Percentiles rank a stretch among this genome's conserved stretches.
Conservation (phyloP, 1,284 basidiomycete species). For the Rhodofomes roseus region DNA sequence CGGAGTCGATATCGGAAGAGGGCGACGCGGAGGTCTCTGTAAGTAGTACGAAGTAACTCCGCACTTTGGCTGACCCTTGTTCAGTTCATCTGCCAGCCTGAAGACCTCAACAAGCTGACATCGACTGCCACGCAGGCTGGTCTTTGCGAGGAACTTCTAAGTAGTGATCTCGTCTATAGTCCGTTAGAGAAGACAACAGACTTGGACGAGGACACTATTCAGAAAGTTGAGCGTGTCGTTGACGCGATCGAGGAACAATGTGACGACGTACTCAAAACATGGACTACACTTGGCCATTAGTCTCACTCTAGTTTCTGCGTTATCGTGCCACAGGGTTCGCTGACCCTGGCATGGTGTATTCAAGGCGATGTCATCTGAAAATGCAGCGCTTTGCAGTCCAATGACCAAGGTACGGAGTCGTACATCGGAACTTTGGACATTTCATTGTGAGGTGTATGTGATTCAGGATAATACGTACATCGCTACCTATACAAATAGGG, state of each 20-base stretch:
- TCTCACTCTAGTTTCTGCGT: not conserved
- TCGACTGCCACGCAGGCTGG: constrained; percentile 35
- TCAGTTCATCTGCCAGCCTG: constrained; percentile 56
- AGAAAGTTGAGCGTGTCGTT: constrained; percentile 46
- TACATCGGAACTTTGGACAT: too few relatives aligned
- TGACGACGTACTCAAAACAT: constrained; percentile 62
- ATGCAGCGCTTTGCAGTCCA: too few relatives aligned
- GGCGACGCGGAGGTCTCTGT: constrained; percentile 41
- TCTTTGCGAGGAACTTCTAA: constrained; percentile 38
- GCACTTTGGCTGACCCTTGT: not conserved
- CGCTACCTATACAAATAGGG: not conserved
- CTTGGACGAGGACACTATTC: constrained; percentile 37
- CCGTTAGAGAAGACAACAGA: constrained; percentile 40
- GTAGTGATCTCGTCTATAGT: constrained; percentile 56
- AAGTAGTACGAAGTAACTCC: constrained; percentile 11
- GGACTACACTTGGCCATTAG: constrained; percentile 38
- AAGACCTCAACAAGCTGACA: constrained; percentile 42
- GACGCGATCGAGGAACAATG: constrained; percentile 39
- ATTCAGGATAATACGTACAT: not conserved
- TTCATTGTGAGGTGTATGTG: not conserved
- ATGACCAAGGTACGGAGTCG: too few relatives aligned
- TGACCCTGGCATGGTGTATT: too few relatives aligned
- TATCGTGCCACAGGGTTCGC: too few relatives aligned
- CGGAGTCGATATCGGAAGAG: constrained; percentile 33
- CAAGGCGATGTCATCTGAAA: too few relatives aligned